Evolutionary conservation across 176 grass and related monocot genomes (phyloP).

Genomic region (Oryza meyeriana): DNA sequence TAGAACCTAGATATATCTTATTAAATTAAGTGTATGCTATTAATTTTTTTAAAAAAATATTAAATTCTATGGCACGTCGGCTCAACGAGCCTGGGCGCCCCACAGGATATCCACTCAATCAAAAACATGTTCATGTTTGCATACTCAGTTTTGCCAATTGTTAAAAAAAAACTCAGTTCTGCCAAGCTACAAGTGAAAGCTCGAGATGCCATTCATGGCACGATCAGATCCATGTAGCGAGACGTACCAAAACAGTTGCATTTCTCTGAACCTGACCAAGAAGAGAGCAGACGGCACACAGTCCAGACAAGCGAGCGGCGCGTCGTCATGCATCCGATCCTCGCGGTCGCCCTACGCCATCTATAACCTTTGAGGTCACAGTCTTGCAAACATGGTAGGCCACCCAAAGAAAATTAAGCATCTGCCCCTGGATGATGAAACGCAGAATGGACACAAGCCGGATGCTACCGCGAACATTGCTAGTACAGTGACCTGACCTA

Average conservation of each 20-base stretch:
- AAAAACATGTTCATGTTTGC: not conserved
- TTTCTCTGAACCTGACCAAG: conserved; percentile 24
- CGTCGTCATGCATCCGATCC: not conserved
- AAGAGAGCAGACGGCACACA: not conserved
- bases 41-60: too few species aligned
- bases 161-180: too few species aligned
- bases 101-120: too few species aligned
- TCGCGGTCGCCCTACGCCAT: not conserved
- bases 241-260: not conserved
- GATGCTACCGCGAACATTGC: not conserved
- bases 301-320: not conserved
- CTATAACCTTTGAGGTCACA: not conserved
- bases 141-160: too few species aligned
- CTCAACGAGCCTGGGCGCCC: too few species aligned
- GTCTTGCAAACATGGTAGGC: not conserved
- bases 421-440: not conserved
- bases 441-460: not conserved
- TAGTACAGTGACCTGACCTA: not conserved
- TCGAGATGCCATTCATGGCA: not conserved
- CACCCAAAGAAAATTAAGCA: not conserved
- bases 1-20: too few species aligned
- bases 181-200: not conserved
- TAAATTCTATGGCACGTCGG: too few species aligned
- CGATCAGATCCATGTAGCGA: not conserved
- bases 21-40: too few species aligned